Evolutionary conservation across 768 basidiomycete genomes (phyloP), one percentile per base, ranked within the genome.

Genomic region (Boletus patriciae): DNA sequence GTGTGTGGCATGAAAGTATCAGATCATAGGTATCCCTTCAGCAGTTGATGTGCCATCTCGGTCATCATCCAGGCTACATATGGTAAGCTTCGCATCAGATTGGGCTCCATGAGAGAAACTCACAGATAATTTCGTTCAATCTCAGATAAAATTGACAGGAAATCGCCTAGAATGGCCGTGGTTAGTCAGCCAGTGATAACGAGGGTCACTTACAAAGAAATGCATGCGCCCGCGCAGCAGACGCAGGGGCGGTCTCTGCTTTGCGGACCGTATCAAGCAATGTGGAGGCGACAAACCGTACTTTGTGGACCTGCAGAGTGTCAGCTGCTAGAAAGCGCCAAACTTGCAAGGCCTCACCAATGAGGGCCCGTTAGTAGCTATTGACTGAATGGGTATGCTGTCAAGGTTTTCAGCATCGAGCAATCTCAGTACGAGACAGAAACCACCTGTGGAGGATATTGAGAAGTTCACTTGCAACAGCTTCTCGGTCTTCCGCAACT

Each of bases 341-440:
- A 52, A 38, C 7, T n/a, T 21, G 4, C n/a, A 34, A 48, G 10
- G 44, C 52, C 77, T 67, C 55, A 81, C 89, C 77, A 92, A 74
- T 53, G 88, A 90, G 6, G 90, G 90, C 5, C 90, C 90, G 66
- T 90, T 94, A 47, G 87, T 90, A 34, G 92, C 93, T 64, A 95
- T 94, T 33, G 91, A 92, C 71, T 94, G 92, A 52, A 95, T 94
- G 18, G 94, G 94, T 62, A 95, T 94, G 66, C 89, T 92, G 61
- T 41, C 52, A 34, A 34, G 40, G 40, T 18, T n/a, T 37, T 59
- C 31, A 66, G 56, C 36, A 42, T 50, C 51, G 29, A 18, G 11
- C 18, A 33, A 37, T 49, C 27, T 51, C 46, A 33, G 33, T 48
- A 40, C 42, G 16, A 49, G 27, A 52, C 23, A 38, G 10, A 47